Evolutionary conservation across 2,329 filamentous ascomycete genomes (phyloP).

Genomic region (Nectriaceae sp.): DNA sequence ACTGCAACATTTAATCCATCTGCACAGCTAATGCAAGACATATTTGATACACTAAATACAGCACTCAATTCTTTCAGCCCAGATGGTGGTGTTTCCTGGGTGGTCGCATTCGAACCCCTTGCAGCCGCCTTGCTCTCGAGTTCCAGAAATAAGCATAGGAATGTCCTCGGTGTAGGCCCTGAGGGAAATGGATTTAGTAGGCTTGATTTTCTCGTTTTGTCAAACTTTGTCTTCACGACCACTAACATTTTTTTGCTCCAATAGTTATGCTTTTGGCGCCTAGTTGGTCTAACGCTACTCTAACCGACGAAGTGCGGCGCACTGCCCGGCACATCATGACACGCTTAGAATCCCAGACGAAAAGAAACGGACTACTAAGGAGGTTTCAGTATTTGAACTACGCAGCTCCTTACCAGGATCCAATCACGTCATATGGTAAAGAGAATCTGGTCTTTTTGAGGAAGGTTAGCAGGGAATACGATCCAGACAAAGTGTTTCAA

Average conservation of each 20-base stretch:
- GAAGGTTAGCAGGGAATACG: conserved; percentile 32
- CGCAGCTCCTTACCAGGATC: conserved; percentile 37
- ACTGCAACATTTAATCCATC: conserved; percentile 1
- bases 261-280: not conserved
- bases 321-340: conserved; percentile 32
- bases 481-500: conserved; percentile 36
- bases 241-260: not conserved
- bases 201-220: not conserved
- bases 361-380: not conserved
- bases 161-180: not conserved
- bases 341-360: conserved; percentile 46
- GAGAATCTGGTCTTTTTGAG: conserved; percentile 33
- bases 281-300: not conserved
- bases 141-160: not conserved
- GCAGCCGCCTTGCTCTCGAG: conserved; percentile 1
- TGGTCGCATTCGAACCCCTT: conserved; percentile 3
- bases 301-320: not conserved
- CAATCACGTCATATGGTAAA: conserved; percentile 37
- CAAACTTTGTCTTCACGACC: not conserved
- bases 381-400: conserved; percentile 48
- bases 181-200: not conserved
- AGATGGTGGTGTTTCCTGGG: not conserved
- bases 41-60: conserved; percentile 1
- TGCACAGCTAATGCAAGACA: not conserved
- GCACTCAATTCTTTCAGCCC: not conserved